phyloP scores from a whole-genome alignment of 116 monocot genomes.

The Zostera marina region DNA sequence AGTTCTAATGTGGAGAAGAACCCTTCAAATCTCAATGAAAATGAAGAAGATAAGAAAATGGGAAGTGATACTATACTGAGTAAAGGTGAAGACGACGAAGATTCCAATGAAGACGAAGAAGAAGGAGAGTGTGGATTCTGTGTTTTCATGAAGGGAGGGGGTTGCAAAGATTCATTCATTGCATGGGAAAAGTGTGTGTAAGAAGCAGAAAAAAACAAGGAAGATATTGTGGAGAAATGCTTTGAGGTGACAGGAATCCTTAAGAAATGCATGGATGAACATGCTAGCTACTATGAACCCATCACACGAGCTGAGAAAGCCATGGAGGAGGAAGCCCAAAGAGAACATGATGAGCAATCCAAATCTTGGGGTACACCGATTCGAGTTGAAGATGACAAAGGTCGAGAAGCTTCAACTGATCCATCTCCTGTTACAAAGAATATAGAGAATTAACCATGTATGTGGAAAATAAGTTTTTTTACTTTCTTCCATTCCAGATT shows the following conservation, averaged over 20 bases:
- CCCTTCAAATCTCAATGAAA: background rate
- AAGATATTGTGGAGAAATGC: constrained; percentile 60
- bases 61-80: background rate
- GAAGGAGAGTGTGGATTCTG: constrained; percentile 92
- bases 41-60: background rate
- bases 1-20: background rate
- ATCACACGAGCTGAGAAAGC: constrained; percentile 60
- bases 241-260: constrained; percentile 45
- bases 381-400: background rate
- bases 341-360: constrained; percentile 1
- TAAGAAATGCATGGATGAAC: constrained; percentile 92
- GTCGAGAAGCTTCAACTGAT: background rate
- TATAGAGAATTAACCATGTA: background rate
- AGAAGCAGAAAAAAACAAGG: constrained; percentile 47
- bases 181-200: constrained; percentile 87
- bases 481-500: background rate
- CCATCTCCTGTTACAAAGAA: background rate
- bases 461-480: background rate
- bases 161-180: constrained; percentile 70
- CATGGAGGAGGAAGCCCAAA: constrained; percentile 26
- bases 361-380: background rate
- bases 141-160: constrained; percentile 83
- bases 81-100: background rate
- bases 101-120: constrained; percentile 25
- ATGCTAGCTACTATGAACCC: constrained; percentile 76